Evolutionary conservation across 2,329 filamentous ascomycete genomes (phyloP).

Genomic region (Calonectria ilicicola): DNA sequence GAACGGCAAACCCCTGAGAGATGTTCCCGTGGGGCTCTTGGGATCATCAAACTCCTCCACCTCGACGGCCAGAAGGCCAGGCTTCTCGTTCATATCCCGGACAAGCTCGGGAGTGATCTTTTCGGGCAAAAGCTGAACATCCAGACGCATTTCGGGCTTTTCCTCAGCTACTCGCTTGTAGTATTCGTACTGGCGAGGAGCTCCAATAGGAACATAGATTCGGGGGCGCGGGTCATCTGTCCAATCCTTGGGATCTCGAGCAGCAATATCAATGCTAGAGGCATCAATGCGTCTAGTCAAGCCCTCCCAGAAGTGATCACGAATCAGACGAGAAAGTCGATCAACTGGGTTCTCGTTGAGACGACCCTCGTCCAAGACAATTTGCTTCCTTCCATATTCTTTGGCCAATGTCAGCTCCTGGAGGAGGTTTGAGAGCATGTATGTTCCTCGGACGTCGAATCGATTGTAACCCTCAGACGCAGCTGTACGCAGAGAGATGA

Average conservation of each 20-base stretch:
- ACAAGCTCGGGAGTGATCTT: slow-evolving; percentile 86
- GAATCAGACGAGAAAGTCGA: slow-evolving; percentile 86
- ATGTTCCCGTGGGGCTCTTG: slow-evolving; percentile 70
- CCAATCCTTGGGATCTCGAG: slow-evolving; percentile 94
- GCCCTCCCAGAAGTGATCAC: slow-evolving; percentile 91
- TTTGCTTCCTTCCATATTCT: slow-evolving; percentile 88
- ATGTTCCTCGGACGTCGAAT: slow-evolving; percentile 93
- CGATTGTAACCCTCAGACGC: slow-evolving; percentile 87
- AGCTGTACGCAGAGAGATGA: slow-evolving; percentile 85
- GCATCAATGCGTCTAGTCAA: slow-evolving; percentile 92
- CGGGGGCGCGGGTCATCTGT: slow-evolving; percentile 88
- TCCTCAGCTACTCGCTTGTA: slow-evolving; percentile 84
- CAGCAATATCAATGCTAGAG: slow-evolving; percentile 86
- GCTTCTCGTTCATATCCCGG: slow-evolving; percentile 85
- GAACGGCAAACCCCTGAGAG: slow-evolving; percentile 86
- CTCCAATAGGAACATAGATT: slow-evolving; percentile 89
- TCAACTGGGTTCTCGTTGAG: slow-evolving; percentile 96
- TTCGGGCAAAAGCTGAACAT: slow-evolving; percentile 83
- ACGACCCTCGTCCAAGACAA: slow-evolving; percentile 90
- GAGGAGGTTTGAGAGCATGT: slow-evolving; percentile 95
- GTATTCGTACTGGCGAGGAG: slow-evolving; percentile 89
- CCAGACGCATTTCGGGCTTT: slow-evolving; percentile 85
- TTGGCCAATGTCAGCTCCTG: slow-evolving; percentile 95
- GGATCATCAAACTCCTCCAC: slow-evolving; percentile 83
- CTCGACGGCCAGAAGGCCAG: slow-evolving; percentile 88